Base-by-base conservation (phyloP, 2,329 filamentous ascomycete species). In the Fusarium zealandicum region DNA sequence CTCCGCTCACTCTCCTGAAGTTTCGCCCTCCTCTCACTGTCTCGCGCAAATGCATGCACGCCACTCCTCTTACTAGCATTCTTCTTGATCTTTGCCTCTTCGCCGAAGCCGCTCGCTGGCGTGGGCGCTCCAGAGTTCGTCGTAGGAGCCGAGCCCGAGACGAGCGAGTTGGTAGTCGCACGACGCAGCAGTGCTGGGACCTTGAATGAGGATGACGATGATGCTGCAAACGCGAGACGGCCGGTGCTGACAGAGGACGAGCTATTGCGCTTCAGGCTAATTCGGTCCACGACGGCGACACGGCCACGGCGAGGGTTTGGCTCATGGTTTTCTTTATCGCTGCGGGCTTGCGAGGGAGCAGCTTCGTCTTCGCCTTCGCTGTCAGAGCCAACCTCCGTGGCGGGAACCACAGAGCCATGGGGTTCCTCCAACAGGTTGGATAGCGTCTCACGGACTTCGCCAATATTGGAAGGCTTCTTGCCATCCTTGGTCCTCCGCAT, bases 371-470 rank as follows among this genome's bases (percentile, higher is more conserved):
- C 77, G 10, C 78, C 78, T 35, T 83, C 81, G 32, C 69, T 71
- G 44, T 74, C 72, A 18, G 72, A 72, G 10, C 64, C 71, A 27
- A 53, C 64, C 37, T 71, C 71, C 3, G 73, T 75, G 12, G 79
- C 80, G 3, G 63, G 80, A 71, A 84, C 76, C 60, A 83, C 65
- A 13, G 83, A 81, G 51, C 72, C 67, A 64, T 76, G 64, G 13
- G 84, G 82, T 36, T 90, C 85, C 18, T 96, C 92, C 13, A 96
- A 86, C 9, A 97, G 81, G 72, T 89, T 90, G 5, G 90, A 96
- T 6, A 97, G 78, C 0, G 90, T 91, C 70, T 93, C 86, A 51
- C 92, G 87, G 58, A 97, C 89, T 68, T 97, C 91, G 22, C 87
- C 85, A 9, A 96, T 78, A 14, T 87, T 90, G 5, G 88, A 81